Evolutionary conservation across 2,329 filamentous ascomycete genomes (phyloP).

Genomic region (Didymellaceae sp.): DNA sequence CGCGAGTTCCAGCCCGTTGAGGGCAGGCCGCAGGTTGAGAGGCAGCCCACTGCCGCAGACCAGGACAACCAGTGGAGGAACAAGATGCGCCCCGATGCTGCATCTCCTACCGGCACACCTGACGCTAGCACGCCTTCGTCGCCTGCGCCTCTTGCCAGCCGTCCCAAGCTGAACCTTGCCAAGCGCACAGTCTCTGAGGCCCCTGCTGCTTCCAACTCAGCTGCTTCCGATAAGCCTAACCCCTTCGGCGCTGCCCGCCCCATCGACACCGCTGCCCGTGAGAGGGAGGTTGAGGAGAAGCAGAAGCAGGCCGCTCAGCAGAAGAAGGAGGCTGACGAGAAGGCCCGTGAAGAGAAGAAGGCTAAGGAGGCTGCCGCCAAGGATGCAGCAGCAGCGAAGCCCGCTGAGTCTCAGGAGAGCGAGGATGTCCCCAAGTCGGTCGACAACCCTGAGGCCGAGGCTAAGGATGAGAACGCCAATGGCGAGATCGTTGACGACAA

Average conservation of each 20-base stretch:
- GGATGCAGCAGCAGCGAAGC: constrained; percentile 51
- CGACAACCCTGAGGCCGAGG: constrained; percentile 53
- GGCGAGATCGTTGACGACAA: constrained; percentile 60
- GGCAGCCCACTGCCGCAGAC: constrained; percentile 84
- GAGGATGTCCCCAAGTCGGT: constrained; percentile 27
- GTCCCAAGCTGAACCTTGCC: constrained; percentile 84
- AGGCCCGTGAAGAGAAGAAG: constrained; percentile 74
- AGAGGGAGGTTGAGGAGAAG: constrained; percentile 91
- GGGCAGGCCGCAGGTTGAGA: constrained; percentile 69
- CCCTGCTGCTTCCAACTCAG: constrained; percentile 54
- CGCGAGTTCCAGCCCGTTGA: constrained; percentile 66
- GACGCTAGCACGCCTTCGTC: constrained; percentile 79
- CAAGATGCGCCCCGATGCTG: constrained; percentile 85
- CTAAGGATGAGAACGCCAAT: constrained; percentile 57
- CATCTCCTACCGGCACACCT: constrained; percentile 70
- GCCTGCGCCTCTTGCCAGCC: constrained; percentile 70
- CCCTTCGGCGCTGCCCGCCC: constrained; percentile 93
- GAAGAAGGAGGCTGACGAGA: constrained; percentile 87
- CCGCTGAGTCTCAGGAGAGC: constrained; percentile 40
- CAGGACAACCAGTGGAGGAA: constrained; percentile 92
- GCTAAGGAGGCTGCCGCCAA: constrained; percentile 55
- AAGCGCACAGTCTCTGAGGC: constrained; percentile 91
- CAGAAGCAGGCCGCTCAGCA: constrained; percentile 74
- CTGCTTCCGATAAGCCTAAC: constrained; percentile 75
- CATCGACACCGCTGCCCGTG: constrained; percentile 89